Base-by-base conservation (phyloP, 371 early-diverging fungal species). In the Mucor saturninus region DNA sequence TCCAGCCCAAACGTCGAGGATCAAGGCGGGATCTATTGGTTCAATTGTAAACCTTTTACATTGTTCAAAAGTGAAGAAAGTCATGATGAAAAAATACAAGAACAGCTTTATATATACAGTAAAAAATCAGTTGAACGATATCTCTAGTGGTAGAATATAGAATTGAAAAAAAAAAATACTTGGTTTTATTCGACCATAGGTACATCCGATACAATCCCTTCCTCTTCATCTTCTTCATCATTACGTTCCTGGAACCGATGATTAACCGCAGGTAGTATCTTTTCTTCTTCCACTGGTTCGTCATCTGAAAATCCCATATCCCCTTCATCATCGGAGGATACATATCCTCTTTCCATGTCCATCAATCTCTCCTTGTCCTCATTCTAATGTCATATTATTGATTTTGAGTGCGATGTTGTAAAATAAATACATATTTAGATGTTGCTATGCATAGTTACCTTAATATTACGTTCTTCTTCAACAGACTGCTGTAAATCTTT, bases 321-420 rank as follows among this genome's bases (percentile, higher is more conserved):
- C 3, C 56, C 62, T 46, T 78, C 79, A 21, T 76, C 74, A 40
- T 76, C 76, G 1, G 80, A 76, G 6, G 76, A 79, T 21, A 68
- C 65, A 56, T 74, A 76, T n/a, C 64, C 79, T 46, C 70, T 68
- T 61, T 72, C 76, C 76, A 76, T 74, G 40, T 76, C 80, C 62
- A 71, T 69, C 8, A 79, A 54, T 35, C 51, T 63, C 50, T 72
- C 69, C 35, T 72, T 69, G 26, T 65, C 71, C 32, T 76, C 76
- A 46, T 54, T 60, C 78, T 78, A 71, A 21, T 21, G 21, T 21
- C 21, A 21, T 21, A 21, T 21, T 1, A 21, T 21, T 21, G 21
- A 21, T 21, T 0, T 21, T 21, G 21, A 21, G 21, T 21, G 21
- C 21, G 21, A 21, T 21, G n/a, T 32, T 15, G 40, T 14, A 46